Evolutionary conservation across 345 rosid species (phyloP), one percentile per base, ranked within the genome.

Genomic region (Physaria fendleri): DNA sequence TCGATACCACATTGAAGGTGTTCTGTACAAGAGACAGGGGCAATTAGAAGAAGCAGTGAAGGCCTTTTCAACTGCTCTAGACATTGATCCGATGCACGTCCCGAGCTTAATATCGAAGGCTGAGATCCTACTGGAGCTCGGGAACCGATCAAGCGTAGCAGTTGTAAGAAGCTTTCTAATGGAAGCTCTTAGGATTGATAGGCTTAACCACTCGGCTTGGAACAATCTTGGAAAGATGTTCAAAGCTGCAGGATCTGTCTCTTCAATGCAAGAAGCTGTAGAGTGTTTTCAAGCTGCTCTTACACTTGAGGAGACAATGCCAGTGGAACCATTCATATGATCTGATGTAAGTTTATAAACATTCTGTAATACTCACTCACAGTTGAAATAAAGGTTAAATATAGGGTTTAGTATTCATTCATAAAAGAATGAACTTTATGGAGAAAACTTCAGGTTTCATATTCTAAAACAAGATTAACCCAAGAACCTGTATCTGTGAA

Each of bases 241-340:
- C 55, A 73, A 60, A 69, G 64, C 70, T 0, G 83, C 77, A 73
- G 79, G 74, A 10, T 69, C 83, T 0, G 30, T 76, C 15, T 77
- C 81, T 0, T 74, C 84, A 1, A 23, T 51, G 38, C 58, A 35
- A 6, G 94, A 83, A 60, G 96, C 90, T 0, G 79, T 72, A 0
- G 88, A 82, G 50, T 88, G 88, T 68, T 85, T 88, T 24, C 70
- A 77, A 69, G 85, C 87, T 15, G 94, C 88, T 0, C 77, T 80
- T 21, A 30, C 74, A 40, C 64, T 85, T n/a, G 85, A 83, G 73
- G 85, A 82, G 46, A 52, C 90, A 2, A 78, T 76, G 20, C 96
- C 96, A 0, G 79, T 83, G 25, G 94, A 88, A 68, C 85, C 96
- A 29, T 85, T 88, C 73, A 80, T 90, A 79, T 85, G 65, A 76